Percentiles rank a stretch among this genome's conserved stretches.
Conservation (phyloP, 192 early-diverging fungal species). For the Coemansia sp. region DNA sequence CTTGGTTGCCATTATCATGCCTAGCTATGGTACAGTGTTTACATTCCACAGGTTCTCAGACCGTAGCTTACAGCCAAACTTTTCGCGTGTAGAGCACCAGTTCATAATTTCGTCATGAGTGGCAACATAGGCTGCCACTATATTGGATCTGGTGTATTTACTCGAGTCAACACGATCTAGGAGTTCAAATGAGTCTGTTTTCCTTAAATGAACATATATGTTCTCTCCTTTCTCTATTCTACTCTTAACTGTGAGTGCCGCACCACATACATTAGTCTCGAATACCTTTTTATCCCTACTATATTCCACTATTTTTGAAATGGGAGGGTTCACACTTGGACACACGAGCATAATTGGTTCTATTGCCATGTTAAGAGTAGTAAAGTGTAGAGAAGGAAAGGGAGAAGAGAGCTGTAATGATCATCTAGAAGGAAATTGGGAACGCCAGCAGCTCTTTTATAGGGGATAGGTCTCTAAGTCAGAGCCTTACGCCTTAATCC, state of each 20-base stretch:
- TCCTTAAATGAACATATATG: not conserved
- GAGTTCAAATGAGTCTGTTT: not conserved
- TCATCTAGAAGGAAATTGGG: not conserved
- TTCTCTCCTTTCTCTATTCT: not conserved
- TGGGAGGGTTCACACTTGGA: not conserved
- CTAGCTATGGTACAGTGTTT: too few species aligned
- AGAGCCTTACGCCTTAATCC: not conserved
- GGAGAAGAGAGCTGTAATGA: not conserved
- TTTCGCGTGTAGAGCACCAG: not conserved
- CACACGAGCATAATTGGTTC: not conserved
- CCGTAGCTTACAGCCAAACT: not conserved
- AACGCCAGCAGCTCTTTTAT: not conserved
- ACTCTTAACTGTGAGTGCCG: not conserved
- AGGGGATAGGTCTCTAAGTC: not conserved
- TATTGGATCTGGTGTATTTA: not conserved
- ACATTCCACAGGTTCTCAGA: too few species aligned
- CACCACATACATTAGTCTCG: not conserved
- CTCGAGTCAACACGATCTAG: not conserved
- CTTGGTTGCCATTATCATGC: not conserved
- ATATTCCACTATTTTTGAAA: not conserved
- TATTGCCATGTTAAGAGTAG: not conserved
- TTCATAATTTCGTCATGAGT: not conserved
- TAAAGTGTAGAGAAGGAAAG: not conserved
- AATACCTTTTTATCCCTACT: not conserved
- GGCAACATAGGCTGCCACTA: not conserved